These are phyloP conservation scores for Amanita pseudoporphyria DNA, from an alignment of 768 basidiomycete genomes.

Conservation along the genomic window DNA sequence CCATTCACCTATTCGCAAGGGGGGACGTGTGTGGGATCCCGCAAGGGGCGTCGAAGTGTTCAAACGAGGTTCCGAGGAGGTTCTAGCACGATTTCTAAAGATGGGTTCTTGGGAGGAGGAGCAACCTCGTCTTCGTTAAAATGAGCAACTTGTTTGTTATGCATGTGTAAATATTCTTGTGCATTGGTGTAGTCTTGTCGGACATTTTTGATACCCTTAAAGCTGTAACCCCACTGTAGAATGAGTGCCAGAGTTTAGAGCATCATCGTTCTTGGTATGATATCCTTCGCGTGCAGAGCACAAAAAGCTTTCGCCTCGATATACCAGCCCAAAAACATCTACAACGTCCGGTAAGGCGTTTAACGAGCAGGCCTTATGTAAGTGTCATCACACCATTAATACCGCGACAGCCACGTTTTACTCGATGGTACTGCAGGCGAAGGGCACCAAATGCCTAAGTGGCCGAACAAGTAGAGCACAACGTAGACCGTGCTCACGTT, in stretches of 20 bases:
- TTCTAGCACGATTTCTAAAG: conserved; percentile 73
- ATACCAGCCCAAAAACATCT: background rate
- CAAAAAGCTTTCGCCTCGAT: background rate
- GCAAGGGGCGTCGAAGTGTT: conserved; percentile 78
- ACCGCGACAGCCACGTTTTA: conserved; percentile 21
- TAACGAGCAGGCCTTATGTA: background rate
- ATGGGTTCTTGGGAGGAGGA: conserved; percentile 68
- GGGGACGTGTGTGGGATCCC: conserved; percentile 76
- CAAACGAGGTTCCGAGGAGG: conserved; percentile 82
- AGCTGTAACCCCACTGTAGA: background rate
- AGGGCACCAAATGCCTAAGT: conserved; percentile 32
- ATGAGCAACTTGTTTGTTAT: background rate
- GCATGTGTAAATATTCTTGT: background rate
- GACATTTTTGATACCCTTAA: conserved; percentile 3
- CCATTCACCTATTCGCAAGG: conserved; percentile 32
- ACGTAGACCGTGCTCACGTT: conserved; percentile 25
- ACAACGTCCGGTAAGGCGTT: conserved; percentile 1
- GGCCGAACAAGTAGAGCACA: conserved; percentile 35
- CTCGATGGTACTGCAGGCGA: conserved; percentile 46
- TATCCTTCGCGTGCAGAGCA: background rate
- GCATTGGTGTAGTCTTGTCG: background rate
- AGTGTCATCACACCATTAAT: background rate
- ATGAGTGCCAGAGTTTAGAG: background rate
- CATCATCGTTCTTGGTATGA: background rate
- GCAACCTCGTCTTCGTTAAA: conserved; percentile 12